These are phyloP conservation scores for Metschnikowia henanensis DNA, from an alignment of 805 yeast genomes.

Conservation along the genomic window DNA sequence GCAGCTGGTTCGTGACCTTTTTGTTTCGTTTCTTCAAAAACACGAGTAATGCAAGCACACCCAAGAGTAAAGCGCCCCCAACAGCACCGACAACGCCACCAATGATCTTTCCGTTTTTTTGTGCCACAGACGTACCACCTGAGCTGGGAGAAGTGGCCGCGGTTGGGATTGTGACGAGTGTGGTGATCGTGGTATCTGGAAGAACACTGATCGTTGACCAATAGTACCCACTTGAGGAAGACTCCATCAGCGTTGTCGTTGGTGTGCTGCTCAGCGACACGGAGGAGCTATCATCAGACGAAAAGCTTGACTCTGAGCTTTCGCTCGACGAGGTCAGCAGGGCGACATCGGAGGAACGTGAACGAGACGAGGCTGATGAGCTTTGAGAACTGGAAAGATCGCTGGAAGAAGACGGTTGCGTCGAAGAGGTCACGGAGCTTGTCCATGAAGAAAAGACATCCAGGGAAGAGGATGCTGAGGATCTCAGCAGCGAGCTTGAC, in stretches of 20 bases:
- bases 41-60: slow-evolving; percentile 35
- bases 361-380: background rate
- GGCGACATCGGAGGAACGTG: background rate
- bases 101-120: slow-evolving; percentile 31
- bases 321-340: slow-evolving; percentile 6
- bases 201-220: slow-evolving; percentile 22
- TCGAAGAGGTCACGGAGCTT: slow-evolving; percentile 1
- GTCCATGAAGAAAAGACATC: too few relatives aligned
- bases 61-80: slow-evolving; percentile 44
- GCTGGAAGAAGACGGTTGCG: background rate
- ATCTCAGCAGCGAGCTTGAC: too few relatives aligned
- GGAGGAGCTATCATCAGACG: background rate
- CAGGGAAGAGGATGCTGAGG: too few relatives aligned
- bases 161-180: slow-evolving; percentile 40
- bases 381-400: background rate
- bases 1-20: slow-evolving; percentile 39
- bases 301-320: background rate
- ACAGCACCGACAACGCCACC: slow-evolving; percentile 49
- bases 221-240: slow-evolving; percentile 10
- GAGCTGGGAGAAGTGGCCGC: slow-evolving; percentile 19
- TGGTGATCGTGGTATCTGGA: slow-evolving; percentile 41
- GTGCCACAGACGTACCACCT: slow-evolving; percentile 10
- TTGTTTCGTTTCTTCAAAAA: slow-evolving; percentile 34
- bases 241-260: slow-evolving; percentile 8
- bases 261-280: background rate